phyloP scores from a whole-genome alignment of 371 early-diverging fungal species.

The Haplosporangium sp. region DNA sequence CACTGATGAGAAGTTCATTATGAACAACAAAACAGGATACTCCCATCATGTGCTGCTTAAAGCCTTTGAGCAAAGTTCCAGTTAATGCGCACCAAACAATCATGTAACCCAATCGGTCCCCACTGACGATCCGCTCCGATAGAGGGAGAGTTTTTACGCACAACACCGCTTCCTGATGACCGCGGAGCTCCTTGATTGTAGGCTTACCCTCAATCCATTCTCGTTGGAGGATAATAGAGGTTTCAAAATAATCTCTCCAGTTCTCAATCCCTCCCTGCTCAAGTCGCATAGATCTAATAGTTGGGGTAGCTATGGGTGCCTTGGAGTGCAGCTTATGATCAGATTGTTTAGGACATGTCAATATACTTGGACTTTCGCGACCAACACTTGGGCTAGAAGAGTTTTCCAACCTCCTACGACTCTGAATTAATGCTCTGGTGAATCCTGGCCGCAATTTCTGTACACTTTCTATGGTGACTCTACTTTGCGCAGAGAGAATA shows the following conservation, averaged over 20 bases:
- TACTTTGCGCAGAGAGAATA: background rate
- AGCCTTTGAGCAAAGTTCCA: constrained; percentile 22
- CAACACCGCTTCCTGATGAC: constrained; percentile 36
- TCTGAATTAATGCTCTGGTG: constrained; percentile 26
- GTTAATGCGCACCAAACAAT: constrained; percentile 41
- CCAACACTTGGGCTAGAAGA: background rate
- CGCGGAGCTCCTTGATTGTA: constrained; percentile 29
- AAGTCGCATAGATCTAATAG: background rate
- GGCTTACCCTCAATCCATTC: constrained; percentile 50
- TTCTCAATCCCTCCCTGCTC: constrained; percentile 16
- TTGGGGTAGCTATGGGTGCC: background rate
- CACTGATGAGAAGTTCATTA: constrained; percentile 45
- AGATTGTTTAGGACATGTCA: background rate
- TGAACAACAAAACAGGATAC: constrained; percentile 35
- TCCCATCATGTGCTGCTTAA: constrained; percentile 45
- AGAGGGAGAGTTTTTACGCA: constrained; percentile 29
- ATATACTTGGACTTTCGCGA: background rate
- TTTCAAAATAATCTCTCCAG: constrained; percentile 48
- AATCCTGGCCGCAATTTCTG: constrained; percentile 26
- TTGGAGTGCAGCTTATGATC: background rate
- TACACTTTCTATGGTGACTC: constrained; percentile 19
- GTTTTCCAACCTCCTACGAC: constrained; percentile 10
- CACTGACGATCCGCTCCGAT: constrained; percentile 37
- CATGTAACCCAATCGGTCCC: constrained; percentile 37
- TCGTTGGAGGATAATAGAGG: constrained; percentile 25